A percentile compares a stretch with the other conserved stretches of the same genome.
These are phyloP conservation scores for Pigoraptor vietnamica DNA, from an alignment of 78 protist genomes.

Conservation along the genomic window DNA sequence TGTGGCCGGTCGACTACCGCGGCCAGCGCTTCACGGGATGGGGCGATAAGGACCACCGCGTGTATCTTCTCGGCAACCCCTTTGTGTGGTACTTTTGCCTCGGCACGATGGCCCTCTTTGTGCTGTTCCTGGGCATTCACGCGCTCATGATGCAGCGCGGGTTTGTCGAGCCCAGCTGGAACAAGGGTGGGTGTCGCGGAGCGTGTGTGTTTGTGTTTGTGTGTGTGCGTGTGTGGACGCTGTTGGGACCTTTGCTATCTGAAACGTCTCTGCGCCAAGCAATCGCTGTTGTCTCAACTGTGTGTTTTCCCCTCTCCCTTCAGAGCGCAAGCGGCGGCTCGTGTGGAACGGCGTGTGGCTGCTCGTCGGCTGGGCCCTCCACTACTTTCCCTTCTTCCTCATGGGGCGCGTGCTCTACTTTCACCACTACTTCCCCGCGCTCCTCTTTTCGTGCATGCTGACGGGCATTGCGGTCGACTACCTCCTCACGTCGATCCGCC, in stretches of 20 bases:
- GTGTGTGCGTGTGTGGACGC: not conserved
- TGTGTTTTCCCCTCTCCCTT: not conserved
- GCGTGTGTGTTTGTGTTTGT: not conserved
- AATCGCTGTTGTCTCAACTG: not conserved
- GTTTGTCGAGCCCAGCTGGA: not conserved
- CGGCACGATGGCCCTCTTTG: not conserved
- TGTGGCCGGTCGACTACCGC: constrained; percentile 23
- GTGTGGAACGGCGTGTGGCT: not conserved
- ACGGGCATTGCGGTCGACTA: not conserved
- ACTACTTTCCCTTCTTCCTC: constrained; percentile 26
- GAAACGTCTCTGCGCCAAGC: not conserved
- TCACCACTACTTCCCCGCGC: constrained; percentile 31
- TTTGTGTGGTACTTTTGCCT: not conserved
- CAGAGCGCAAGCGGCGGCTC: constrained; percentile 12
- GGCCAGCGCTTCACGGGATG: constrained; percentile 20
- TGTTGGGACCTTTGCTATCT: not conserved
- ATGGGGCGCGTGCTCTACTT: constrained; percentile 37
- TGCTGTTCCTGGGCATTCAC: not conserved
- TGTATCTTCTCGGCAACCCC: constrained; percentile 25
- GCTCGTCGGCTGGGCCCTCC: constrained; percentile 7
- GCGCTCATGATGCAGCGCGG: constrained; percentile 6
- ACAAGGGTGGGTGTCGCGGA: not conserved
- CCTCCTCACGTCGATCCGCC: not conserved
- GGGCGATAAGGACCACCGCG: constrained; percentile 10
- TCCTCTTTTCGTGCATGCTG: not conserved